Percentiles rank a stretch among this genome's conserved stretches.
Conservation (phyloP, 2,329 filamentous ascomycete species). For the Claviceps humidiphila region DNA sequence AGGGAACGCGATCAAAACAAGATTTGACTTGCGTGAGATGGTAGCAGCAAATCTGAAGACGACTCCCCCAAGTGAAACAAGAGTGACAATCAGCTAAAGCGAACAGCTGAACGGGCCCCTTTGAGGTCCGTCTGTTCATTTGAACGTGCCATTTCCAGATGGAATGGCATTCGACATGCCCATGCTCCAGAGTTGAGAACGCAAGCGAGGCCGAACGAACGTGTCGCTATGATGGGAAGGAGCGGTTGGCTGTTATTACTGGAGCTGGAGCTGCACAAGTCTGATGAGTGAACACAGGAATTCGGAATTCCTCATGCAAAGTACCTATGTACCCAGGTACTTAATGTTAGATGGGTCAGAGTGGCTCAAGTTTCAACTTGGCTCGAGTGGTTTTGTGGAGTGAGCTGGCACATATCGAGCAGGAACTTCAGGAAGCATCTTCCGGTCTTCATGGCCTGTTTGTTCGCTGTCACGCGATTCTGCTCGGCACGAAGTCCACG, state of each 20-base stretch:
- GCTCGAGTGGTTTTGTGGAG: not conserved
- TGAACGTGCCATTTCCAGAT: not conserved
- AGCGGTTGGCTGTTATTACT: not conserved
- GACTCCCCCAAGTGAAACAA: not conserved
- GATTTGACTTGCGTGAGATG: not conserved
- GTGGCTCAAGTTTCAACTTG: not conserved
- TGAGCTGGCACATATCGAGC: too few species aligned
- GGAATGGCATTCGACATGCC: not conserved
- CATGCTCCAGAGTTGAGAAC: not conserved
- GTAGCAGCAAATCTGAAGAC: not conserved
- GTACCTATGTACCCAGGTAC: too few species aligned
- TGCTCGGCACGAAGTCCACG: too few species aligned
- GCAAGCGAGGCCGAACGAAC: not conserved
- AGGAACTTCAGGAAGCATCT: too few species aligned
- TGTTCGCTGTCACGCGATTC: too few species aligned
- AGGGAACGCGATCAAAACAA: not conserved
- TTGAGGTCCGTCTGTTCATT: not conserved
- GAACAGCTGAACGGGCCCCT: not conserved
- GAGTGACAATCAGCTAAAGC: not conserved
- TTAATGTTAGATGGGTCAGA: too few species aligned
- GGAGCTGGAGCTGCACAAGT: not conserved
- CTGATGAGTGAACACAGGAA: not conserved
- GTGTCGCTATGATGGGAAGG: not conserved
- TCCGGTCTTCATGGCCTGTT: not conserved
- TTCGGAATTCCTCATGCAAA: conserved; percentile 1